Evolutionary conservation across 306 rosid species (phyloP).

Genomic region (Betula pendula): DNA sequence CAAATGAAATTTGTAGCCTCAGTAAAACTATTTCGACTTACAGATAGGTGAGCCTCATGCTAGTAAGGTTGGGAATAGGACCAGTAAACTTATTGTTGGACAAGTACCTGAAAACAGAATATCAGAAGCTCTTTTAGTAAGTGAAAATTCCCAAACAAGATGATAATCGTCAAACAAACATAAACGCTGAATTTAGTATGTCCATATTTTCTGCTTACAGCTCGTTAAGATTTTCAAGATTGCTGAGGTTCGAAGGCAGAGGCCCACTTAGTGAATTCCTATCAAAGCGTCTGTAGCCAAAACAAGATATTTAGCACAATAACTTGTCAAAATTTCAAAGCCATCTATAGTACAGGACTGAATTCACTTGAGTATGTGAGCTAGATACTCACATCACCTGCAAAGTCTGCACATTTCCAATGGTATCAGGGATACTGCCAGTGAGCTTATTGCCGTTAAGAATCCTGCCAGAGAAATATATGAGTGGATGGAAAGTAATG

Average conservation of each 20-base stretch:
- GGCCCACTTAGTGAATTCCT: slow-evolving; percentile 37
- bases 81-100: slow-evolving; percentile 66
- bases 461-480: slow-evolving; percentile 48
- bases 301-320: slow-evolving; percentile 16
- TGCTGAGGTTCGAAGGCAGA: slow-evolving; percentile 49
- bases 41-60: slow-evolving; percentile 48
- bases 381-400: slow-evolving; percentile 67
- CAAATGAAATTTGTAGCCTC: not conserved
- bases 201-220: slow-evolving; percentile 48
- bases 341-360: not conserved
- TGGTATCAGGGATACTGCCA: slow-evolving; percentile 60
- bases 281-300: slow-evolving; percentile 59
- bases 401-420: slow-evolving; percentile 49
- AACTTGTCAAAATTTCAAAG: not conserved
- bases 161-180: not conserved
- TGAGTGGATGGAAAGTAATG: not conserved
- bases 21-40: slow-evolving; percentile 21
- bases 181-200: not conserved
- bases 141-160: slow-evolving; percentile 2
- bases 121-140: not conserved
- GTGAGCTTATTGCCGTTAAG: slow-evolving; percentile 48
- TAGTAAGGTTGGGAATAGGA: slow-evolving; percentile 46
- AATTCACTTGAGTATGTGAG: slow-evolving; percentile 21
- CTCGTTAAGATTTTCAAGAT: slow-evolving; percentile 36
- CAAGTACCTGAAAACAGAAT: slow-evolving; percentile 44